Evolutionary conservation across 345 rosid genomes (phyloP).

Genomic region (Erysimum cheiranthoides): DNA sequence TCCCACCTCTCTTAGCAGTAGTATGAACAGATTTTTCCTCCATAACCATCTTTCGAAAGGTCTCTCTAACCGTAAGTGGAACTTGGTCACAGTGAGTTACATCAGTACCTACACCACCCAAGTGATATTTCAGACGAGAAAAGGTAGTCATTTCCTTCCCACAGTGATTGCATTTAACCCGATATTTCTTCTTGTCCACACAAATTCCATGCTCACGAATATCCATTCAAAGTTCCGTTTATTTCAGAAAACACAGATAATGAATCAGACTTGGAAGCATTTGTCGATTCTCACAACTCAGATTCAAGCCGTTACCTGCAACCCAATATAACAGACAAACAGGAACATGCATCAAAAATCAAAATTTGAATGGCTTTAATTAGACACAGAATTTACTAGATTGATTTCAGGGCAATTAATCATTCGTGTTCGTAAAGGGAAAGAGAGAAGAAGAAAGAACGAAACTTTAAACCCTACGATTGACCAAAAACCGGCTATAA

Average conservation of each 20-base stretch:
- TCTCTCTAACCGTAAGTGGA: conserved; percentile 46
- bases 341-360: background rate
- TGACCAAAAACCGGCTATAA: background rate
- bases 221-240: conserved; percentile 32
- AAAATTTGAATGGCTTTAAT: background rate
- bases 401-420: background rate
- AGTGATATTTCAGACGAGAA: conserved; percentile 53
- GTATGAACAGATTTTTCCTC: conserved; percentile 23
- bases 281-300: background rate
- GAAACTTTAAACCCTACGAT: conserved; percentile 6
- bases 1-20: background rate
- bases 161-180: conserved; percentile 62
- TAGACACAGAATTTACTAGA: background rate
- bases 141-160: conserved; percentile 45
- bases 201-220: conserved; percentile 51
- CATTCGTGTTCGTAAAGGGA: background rate
- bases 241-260: conserved; percentile 13
- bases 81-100: conserved; percentile 54
- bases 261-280: background rate
- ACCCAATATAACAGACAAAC: background rate
- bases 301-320: background rate
- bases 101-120: conserved; percentile 55
- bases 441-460: background rate
- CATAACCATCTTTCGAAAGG: conserved; percentile 31
- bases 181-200: conserved; percentile 35